A percentile compares a stretch with the other conserved stretches of the same genome.
Evolutionary conservation across 768 basidiomycete species (phyloP).

Genomic region (Leucocoprinus sp.): DNA sequence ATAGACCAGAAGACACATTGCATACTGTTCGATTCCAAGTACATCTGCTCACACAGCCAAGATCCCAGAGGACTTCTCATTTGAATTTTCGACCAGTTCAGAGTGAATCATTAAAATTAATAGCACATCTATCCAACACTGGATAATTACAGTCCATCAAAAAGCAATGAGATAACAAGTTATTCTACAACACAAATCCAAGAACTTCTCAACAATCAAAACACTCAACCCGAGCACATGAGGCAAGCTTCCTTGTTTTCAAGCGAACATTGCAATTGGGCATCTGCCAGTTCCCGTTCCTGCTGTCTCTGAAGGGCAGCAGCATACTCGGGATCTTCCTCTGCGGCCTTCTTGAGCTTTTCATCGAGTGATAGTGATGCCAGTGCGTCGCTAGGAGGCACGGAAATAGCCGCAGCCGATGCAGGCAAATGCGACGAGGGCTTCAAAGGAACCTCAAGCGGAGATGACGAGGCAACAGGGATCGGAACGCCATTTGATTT

Average conservation of each 20-base stretch:
- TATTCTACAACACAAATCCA: too few relatives aligned
- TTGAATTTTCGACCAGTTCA: too few relatives aligned
- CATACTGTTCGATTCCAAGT: background rate
- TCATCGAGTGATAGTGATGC: conserved; percentile 38
- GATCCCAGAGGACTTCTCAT: too few relatives aligned
- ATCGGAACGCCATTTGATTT: conserved; percentile 24
- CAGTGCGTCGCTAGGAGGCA: conserved; percentile 23
- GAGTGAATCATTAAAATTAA: too few relatives aligned
- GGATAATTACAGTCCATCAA: too few relatives aligned
- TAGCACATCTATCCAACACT: too few relatives aligned
- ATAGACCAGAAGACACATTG: too few relatives aligned
- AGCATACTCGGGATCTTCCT: conserved; percentile 64
- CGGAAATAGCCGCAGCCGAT: conserved; percentile 14
- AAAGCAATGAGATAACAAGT: too few relatives aligned
- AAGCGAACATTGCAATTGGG: conserved; percentile 72
- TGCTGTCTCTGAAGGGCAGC: conserved; percentile 66
- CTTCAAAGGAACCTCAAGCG: conserved; percentile 16
- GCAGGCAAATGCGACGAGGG: conserved; percentile 11
- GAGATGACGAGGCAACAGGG: conserved; percentile 17
- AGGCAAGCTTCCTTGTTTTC: conserved; percentile 93
- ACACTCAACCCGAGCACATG: conserved; percentile 75
- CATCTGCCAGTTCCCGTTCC: conserved; percentile 73
- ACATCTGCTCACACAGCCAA: too few relatives aligned
- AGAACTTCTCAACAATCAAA: too few relatives aligned
- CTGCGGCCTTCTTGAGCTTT: conserved; percentile 44